phyloP scores from a whole-genome alignment of 768 basidiomycete genomes.

The Suillus americanus region DNA sequence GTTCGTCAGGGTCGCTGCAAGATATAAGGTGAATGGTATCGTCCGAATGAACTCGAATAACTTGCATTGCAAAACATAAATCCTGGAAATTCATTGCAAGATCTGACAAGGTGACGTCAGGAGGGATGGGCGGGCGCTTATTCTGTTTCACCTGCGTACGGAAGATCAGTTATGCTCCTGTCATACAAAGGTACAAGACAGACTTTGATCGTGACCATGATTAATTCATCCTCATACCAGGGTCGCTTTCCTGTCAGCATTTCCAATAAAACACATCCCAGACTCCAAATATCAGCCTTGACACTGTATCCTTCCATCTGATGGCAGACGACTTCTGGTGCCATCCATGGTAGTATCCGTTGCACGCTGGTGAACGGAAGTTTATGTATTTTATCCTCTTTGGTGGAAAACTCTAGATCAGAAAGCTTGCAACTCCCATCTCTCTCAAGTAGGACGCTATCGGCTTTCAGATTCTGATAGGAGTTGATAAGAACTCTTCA shows the following conservation, averaged over 20 bases:
- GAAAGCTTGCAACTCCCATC: conserved; percentile 95
- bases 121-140: conserved; percentile 85
- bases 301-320: conserved; percentile 90
- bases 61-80: conserved; percentile 88
- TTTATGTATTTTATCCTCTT: conserved; percentile 81
- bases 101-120: conserved; percentile 76
- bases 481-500: conserved; percentile 6
- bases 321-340: conserved; percentile 89
- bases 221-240: conserved; percentile 87
- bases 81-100: conserved; percentile 83
- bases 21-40: conserved; percentile 4
- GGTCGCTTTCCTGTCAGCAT: conserved; percentile 98
- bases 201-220: conserved; percentile 95
- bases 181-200: conserved; percentile 14
- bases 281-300: conserved; percentile 98
- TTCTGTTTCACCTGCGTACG: conserved; percentile 74
- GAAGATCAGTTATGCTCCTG: not conserved
- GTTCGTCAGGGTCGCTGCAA: conserved; percentile 78
- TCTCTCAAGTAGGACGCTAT: conserved; percentile 97
- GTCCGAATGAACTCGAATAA: conserved; percentile 4
- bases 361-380: conserved; percentile 90
- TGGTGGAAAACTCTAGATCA: conserved; percentile 96
- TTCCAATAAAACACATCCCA: conserved; percentile 97
- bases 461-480: conserved; percentile 88
- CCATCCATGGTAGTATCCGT: conserved; percentile 99